Percentiles rank a stretch among this genome's conserved stretches.
Conservation (phyloP, 2,329 filamentous ascomycete species). For the Cryphonectria carpinicola region DNA sequence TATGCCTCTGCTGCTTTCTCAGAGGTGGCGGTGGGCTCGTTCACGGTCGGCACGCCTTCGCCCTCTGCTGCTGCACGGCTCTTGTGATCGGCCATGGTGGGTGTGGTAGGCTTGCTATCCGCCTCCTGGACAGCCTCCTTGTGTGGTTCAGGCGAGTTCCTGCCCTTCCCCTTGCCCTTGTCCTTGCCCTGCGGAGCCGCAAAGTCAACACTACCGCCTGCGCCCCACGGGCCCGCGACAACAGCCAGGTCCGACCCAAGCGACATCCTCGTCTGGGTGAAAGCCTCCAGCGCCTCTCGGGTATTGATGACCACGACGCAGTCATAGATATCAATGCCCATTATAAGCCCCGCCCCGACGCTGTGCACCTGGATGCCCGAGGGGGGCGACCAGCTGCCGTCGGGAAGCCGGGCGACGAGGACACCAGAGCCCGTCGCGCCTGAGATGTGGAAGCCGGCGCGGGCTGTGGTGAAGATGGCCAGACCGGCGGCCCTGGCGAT, state of each 20-base stretch:
- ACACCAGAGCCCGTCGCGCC: constrained; percentile 71
- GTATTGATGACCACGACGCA: constrained; percentile 87
- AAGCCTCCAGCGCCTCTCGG: constrained; percentile 73
- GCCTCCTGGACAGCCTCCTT: constrained; percentile 16
- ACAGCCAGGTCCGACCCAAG: constrained; percentile 79
- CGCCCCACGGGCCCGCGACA: constrained; percentile 69
- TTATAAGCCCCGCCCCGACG: constrained; percentile 76
- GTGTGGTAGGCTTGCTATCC: constrained; percentile 20
- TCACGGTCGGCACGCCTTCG: constrained; percentile 37
- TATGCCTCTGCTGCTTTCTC: constrained; percentile 52
- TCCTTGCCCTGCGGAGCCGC: constrained; percentile 35
- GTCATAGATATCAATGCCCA: constrained; percentile 86
- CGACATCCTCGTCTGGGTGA: constrained; percentile 74
- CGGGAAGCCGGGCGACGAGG: constrained; percentile 63
- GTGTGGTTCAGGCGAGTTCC: neutral
- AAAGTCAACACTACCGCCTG: constrained; percentile 74
- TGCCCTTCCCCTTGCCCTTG: constrained; percentile 25
- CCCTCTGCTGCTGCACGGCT: constrained; percentile 34
- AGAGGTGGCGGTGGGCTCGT: constrained; percentile 55
- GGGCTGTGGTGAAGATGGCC: constrained; percentile 74
- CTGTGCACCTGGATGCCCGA: constrained; percentile 83
- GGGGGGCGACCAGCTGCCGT: constrained; percentile 77
- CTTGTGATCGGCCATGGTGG: constrained; percentile 15
- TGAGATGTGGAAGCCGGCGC: constrained; percentile 66
- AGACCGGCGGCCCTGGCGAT: constrained; percentile 69